Evolutionary conservation across 2,329 filamentous ascomycete species (phyloP).

Genomic region (Curvularia sp.): DNA sequence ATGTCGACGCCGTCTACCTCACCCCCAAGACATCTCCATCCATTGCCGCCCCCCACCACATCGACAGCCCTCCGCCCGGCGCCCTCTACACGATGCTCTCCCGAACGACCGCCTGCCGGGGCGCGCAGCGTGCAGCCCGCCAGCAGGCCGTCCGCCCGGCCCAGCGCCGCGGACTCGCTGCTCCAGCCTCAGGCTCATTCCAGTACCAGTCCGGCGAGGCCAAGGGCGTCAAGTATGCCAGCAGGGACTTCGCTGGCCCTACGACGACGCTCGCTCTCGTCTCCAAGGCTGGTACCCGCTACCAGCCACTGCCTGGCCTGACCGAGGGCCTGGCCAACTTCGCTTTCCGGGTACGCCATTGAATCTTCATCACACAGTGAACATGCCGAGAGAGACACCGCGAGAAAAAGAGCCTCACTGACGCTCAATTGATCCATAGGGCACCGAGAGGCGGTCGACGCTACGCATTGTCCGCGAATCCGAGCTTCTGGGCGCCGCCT

Average conservation of each 20-base stretch:
- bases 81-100: slow-evolving; percentile 66
- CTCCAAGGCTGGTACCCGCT: slow-evolving; percentile 92
- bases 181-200: slow-evolving; percentile 75
- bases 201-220: slow-evolving; percentile 87
- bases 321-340: slow-evolving; percentile 91
- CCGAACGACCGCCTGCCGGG: slow-evolving; percentile 69
- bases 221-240: slow-evolving; percentile 89
- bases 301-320: slow-evolving; percentile 87
- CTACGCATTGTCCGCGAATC: slow-evolving; percentile 93
- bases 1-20: slow-evolving; percentile 18
- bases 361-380: background rate
- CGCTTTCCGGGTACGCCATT: slow-evolving; percentile 83
- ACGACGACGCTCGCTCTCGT: slow-evolving; percentile 92
- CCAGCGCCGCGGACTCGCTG: slow-evolving; percentile 68
- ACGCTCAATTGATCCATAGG: slow-evolving; percentile 60
- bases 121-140: slow-evolving; percentile 68
- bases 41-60: slow-evolving; percentile 61
- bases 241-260: slow-evolving; percentile 85
- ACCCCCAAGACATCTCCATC: slow-evolving; percentile 41
- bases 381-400: background rate
- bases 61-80: slow-evolving; percentile 49
- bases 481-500: slow-evolving; percentile 91
- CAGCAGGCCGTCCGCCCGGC: slow-evolving; percentile 63
- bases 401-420: slow-evolving; percentile 23
- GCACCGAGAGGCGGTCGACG: slow-evolving; percentile 85